Evolutionary conservation across 257 asterid species (phyloP), one percentile per base, ranked within the genome.

Genomic region (Forsythia viridissima): DNA sequence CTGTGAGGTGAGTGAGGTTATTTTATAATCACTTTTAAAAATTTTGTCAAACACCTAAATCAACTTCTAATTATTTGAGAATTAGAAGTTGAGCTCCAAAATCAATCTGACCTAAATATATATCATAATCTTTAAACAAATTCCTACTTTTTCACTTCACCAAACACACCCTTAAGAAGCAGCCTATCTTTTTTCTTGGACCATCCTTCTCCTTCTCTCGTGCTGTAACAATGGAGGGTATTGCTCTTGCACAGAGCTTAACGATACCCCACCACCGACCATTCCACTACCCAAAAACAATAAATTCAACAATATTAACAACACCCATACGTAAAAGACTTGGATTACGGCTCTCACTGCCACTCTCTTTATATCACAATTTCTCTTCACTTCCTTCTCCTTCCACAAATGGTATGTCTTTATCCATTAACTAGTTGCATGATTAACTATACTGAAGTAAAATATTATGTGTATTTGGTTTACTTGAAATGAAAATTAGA

Each of bases 191-290:
- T 57, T 72, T 71, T 48, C 70, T 43, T 41, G 42, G 7, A 16
- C 12, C 48, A 12, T 57, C 48, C 57, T 38, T 6, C 40, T 44
- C 55, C 16, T 2, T 37, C 69, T 43, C 46, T 77, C 71, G 20
- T 39, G 79, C 55, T 40, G 44, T 80, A 73, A 39, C 82, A 72
- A 88, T 88, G 91, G 91, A 80, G 88, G 88, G 83, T 83, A 81
- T 80, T 68, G 83, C 89, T 71, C 15, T 77, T 74, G 85, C 87
- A 51, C 83, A 78, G 70, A 37, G 80, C 79, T 65, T 43, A 70
- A n/a, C 82, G 59, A 72, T 70, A 11, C 73, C 80, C 16, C 80
- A 48, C 76, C 80, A 73, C 8, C 81, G 52, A 3, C 80, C 80
- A n/a, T 38, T 80, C 34, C 39, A 10, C 77, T 13, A 80, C 11